A percentile compares a stretch with the other conserved stretches of the same genome.
Conservation (phyloP, 768 basidiomycete species). For the Nidularia pulvinata region DNA sequence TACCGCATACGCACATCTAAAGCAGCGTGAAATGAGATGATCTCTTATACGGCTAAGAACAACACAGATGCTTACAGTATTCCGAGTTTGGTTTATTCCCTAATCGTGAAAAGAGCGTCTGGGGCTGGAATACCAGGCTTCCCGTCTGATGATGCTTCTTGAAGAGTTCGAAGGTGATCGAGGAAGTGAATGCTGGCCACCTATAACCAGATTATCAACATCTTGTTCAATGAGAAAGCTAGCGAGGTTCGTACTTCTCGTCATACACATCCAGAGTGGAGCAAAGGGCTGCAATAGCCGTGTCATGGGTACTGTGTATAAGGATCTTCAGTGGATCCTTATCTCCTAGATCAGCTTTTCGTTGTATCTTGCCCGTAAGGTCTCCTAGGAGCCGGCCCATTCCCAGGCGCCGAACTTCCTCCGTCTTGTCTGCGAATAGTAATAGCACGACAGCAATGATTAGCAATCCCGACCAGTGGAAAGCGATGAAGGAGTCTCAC, state of each 20-base stretch:
- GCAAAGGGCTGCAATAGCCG: conserved; percentile 62
- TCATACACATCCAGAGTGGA: conserved; percentile 74
- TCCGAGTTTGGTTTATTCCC: conserved; percentile 11
- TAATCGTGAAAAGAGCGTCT: conserved; percentile 22
- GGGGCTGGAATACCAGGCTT: conserved; percentile 4
- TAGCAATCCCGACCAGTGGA: neutral
- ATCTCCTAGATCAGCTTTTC: conserved; percentile 43
- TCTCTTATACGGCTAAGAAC: neutral
- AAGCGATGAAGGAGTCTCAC: conserved; percentile 20
- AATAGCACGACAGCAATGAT: neutral
- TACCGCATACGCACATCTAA: conserved; percentile 74
- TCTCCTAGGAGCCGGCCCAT: conserved; percentile 78
- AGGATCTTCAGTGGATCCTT: conserved; percentile 60
- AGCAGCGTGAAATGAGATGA: neutral
- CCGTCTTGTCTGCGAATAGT: conserved; percentile 53
- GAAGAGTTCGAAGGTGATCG: conserved; percentile 77
- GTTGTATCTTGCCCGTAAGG: conserved; percentile 58
- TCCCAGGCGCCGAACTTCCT: conserved; percentile 74
- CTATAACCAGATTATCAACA: conserved; percentile 22
- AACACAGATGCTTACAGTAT: conserved; percentile 21
- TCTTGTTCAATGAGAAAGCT: neutral
- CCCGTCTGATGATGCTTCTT: conserved; percentile 22
- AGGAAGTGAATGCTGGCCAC: conserved; percentile 78
- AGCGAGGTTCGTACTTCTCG: conserved; percentile 43
- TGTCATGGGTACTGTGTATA: conserved; percentile 74